A percentile compares a stretch with the other conserved stretches of the same genome.
Conservation (phyloP, 192 early-diverging fungal species). For the Coemansia sp. region DNA sequence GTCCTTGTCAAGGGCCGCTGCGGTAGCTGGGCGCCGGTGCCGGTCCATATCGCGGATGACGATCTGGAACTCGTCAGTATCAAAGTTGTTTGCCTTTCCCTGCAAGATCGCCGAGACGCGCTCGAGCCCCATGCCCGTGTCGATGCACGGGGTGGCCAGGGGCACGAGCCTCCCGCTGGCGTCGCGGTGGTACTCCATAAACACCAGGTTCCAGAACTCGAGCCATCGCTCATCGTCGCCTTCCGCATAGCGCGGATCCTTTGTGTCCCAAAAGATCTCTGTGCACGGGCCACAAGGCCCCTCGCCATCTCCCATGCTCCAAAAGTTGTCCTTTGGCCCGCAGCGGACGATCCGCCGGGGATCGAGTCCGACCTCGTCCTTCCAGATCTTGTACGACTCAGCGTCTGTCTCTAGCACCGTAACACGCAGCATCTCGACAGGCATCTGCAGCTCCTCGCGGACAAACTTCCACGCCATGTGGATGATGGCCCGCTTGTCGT, state of each 20-base stretch:
- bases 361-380: conserved; percentile 80
- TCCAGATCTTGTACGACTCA: conserved; percentile 63
- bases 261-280: conserved; percentile 96
- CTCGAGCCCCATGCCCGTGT: conserved; percentile 97
- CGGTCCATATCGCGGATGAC: conserved; percentile 73
- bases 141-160: conserved; percentile 89
- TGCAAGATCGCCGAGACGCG: conserved; percentile 91
- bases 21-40: conserved; percentile 44
- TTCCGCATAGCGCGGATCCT: conserved; percentile 76
- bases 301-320: conserved; percentile 92
- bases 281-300: conserved; percentile 97
- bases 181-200: conserved; percentile 97
- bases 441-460: conserved; percentile 72
- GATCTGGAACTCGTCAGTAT: conserved; percentile 85
- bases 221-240: conserved; percentile 89
- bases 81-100: conserved; percentile 91
- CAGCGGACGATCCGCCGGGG: conserved; percentile 75
- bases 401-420: conserved; percentile 88
- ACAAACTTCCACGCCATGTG: conserved; percentile 86
- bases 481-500: conserved; percentile 91
- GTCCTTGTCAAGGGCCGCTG: conserved; percentile 69
- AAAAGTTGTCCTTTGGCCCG: conserved; percentile 92
- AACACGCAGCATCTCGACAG: conserved; percentile 80
- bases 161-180: conserved; percentile 71
- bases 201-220: conserved; percentile 99